Percentiles rank a stretch among this genome's conserved stretches.
Conservation (phyloP, 441 rosid species). For the Lepidium campestre region DNA sequence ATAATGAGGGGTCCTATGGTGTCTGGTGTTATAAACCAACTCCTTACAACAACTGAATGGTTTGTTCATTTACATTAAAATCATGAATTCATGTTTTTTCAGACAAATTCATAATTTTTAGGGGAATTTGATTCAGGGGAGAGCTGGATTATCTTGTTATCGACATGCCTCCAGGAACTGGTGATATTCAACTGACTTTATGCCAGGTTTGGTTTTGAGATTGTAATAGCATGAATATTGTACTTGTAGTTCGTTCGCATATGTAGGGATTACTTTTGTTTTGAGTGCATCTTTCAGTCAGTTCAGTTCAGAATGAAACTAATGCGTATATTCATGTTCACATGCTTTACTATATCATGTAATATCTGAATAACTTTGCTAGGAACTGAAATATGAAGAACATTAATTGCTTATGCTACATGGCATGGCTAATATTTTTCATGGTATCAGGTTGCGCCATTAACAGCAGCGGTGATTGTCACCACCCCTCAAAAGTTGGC, state of each 20-base stretch:
- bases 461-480: slow-evolving; percentile 93
- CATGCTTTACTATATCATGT: too few species aligned
- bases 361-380: neutral
- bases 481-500: slow-evolving; percentile 98
- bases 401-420: neutral
- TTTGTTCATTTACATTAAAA: slow-evolving; percentile 28
- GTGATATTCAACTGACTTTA: slow-evolving; percentile 90
- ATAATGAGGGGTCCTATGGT: slow-evolving; percentile 99
- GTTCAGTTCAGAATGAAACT: neutral
- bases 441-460: slow-evolving; percentile 70
- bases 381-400: neutral
- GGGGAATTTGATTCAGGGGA: slow-evolving; percentile 51
- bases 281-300: neutral
- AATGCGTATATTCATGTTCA: neutral
- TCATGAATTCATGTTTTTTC: neutral
- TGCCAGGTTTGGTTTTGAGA: slow-evolving; percentile 59
- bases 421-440: neutral
- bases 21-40: slow-evolving; percentile 93
- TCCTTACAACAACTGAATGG: slow-evolving; percentile 93
- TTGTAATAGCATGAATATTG: neutral
- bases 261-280: neutral
- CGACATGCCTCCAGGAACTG: slow-evolving; percentile 99
- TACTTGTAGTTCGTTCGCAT: neutral
- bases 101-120: neutral
- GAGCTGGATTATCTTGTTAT: slow-evolving; percentile 95